Evolutionary conservation across 2,329 filamentous ascomycete species (phyloP).

Genomic region (Orbilia quercus): DNA sequence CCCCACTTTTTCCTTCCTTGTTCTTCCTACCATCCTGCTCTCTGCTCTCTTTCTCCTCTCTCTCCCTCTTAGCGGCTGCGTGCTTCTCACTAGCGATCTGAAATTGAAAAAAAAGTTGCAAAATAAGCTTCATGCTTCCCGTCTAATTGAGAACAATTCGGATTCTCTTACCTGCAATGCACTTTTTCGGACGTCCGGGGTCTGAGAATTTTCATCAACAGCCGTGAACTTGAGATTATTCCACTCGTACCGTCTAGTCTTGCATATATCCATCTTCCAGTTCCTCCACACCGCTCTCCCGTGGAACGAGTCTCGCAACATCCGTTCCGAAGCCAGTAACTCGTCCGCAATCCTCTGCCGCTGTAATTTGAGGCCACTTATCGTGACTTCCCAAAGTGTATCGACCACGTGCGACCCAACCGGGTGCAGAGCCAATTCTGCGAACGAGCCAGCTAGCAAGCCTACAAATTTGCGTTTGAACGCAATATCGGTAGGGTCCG

Average conservation of each 20-base stretch:
- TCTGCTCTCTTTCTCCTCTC: constrained; percentile 15
- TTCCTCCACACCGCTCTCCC: constrained; percentile 78
- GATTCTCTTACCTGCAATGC: constrained; percentile 57
- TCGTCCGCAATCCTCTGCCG: constrained; percentile 75
- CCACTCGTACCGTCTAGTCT: constrained; percentile 73
- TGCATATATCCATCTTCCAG: constrained; percentile 79
- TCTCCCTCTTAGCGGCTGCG: constrained; percentile 27
- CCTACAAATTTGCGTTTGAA: constrained; percentile 73
- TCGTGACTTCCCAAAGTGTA: constrained; percentile 73
- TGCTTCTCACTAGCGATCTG: constrained; percentile 44
- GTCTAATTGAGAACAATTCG: constrained; percentile 43
- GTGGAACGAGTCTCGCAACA: constrained; percentile 72
- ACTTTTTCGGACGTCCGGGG: constrained; percentile 27
- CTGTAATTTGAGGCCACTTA: constrained; percentile 72
- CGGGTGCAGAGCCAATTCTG: constrained; percentile 71
- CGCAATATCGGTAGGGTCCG: constrained; percentile 64
- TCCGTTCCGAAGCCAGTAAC: constrained; percentile 70
- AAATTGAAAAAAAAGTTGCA: background rate
- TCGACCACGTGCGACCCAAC: constrained; percentile 76
- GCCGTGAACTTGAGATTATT: constrained; percentile 68
- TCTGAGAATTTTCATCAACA: constrained; percentile 59
- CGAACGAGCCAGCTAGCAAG: constrained; percentile 72
- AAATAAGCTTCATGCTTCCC: constrained; percentile 57
- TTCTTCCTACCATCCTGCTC: background rate
- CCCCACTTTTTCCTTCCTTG: constrained; percentile 14